phyloP scores from a whole-genome alignment of 2,329 filamentous ascomycete genomes.

The Talaromyces islandicus region DNA sequence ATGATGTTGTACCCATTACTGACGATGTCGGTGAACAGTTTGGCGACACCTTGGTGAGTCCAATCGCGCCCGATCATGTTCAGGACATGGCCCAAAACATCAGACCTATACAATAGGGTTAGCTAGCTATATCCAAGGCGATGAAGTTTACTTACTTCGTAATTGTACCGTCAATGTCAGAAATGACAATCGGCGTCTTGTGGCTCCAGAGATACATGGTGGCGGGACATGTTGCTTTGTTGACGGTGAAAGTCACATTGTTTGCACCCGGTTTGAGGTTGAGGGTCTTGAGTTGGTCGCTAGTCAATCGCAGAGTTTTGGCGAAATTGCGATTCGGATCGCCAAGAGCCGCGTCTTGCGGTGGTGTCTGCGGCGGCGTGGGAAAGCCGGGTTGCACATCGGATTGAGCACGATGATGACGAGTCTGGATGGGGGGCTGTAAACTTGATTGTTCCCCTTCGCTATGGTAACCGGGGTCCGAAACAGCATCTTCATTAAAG shows the following conservation, averaged over 20 bases:
- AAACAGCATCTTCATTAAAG: slow-evolving; percentile 70
- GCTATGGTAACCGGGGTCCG: slow-evolving; percentile 92
- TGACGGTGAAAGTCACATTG: slow-evolving; percentile 92
- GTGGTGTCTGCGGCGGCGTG: slow-evolving; percentile 51
- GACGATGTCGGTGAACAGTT: slow-evolving; percentile 91
- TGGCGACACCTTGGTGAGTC: slow-evolving; percentile 95
- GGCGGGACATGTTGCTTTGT: slow-evolving; percentile 84
- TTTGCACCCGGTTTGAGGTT: slow-evolving; percentile 81
- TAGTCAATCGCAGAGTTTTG: slow-evolving; percentile 91
- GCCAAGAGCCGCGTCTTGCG: slow-evolving; percentile 43
- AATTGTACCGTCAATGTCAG: slow-evolving; percentile 97
- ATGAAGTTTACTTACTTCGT: slow-evolving; percentile 59
- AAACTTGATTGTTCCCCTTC: slow-evolving; percentile 66
- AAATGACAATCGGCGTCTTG: slow-evolving; percentile 90
- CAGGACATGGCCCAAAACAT: slow-evolving; percentile 86
- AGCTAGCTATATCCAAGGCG: slow-evolving; percentile 10
- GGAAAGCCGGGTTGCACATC: slow-evolving; percentile 63
- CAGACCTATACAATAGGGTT: slow-evolving; percentile 49
- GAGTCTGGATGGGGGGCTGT: slow-evolving; percentile 54
- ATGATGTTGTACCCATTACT: slow-evolving; percentile 98
- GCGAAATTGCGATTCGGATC: slow-evolving; percentile 85
- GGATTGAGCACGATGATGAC: slow-evolving; percentile 56
- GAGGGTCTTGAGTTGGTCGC: slow-evolving; percentile 85
- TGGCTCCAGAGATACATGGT: slow-evolving; percentile 92
- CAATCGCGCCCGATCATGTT: slow-evolving; percentile 97